phyloP scores from a whole-genome alignment of 441 rosid genomes.

The Populus hybrid region DNA sequence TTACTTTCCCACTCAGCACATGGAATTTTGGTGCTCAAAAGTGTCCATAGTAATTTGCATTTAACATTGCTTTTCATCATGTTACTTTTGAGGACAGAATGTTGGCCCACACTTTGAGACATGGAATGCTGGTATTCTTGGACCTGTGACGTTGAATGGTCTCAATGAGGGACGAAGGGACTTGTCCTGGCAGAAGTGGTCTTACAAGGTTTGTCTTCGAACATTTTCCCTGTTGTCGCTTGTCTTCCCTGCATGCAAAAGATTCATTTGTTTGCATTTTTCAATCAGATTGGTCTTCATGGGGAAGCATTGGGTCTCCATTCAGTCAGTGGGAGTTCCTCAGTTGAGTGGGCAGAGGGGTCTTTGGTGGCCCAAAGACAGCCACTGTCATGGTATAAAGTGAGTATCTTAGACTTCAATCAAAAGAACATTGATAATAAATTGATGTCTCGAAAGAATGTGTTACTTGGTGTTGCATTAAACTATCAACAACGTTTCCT shows the following conservation, averaged over 20 bases:
- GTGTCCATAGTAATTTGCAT: background rate
- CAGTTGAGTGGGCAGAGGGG: conserved; percentile 89
- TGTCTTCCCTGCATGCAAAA: background rate
- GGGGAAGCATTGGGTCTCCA: conserved; percentile 91
- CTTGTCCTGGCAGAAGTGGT: conserved; percentile 95
- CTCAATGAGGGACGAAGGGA: conserved; percentile 76
- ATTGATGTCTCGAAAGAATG: background rate
- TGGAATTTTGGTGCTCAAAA: background rate
- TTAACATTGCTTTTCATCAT: conserved; percentile 13
- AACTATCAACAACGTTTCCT: background rate
- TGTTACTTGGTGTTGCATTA: background rate
- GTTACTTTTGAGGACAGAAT: conserved; percentile 46
- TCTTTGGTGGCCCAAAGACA: conserved; percentile 69
- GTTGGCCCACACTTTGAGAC: conserved; percentile 97
- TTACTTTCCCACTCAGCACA: conserved; percentile 16
- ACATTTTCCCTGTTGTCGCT: background rate
- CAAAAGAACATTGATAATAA: background rate
- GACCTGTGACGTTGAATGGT: conserved; percentile 79
- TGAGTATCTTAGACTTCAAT: conserved; percentile 29
- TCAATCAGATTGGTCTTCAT: conserved; percentile 71
- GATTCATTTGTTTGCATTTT: conserved; percentile 13
- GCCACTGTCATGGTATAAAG: conserved; percentile 94
- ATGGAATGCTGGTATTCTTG: conserved; percentile 95
- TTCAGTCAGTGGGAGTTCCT: conserved; percentile 76
- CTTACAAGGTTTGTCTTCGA: conserved; percentile 64